Base-by-base conservation (phyloP, 1,139 yeast genomes). In the Scheffersomyces illinoinensis region DNA sequence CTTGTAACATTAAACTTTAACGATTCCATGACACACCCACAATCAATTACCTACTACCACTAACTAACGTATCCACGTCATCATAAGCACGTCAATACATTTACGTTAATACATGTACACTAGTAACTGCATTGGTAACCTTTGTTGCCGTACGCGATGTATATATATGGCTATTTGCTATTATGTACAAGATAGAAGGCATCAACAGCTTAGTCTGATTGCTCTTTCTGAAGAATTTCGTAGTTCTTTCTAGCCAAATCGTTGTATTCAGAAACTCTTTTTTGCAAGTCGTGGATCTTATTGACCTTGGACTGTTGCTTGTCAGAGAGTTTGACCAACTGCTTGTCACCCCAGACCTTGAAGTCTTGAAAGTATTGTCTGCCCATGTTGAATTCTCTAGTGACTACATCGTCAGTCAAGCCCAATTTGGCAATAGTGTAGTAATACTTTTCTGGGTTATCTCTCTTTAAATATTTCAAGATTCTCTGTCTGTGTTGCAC, bases 401-500 rank as follows among this genome's bases (percentile, higher is more conserved):
- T 85, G 39, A 93, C 87, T 26, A 89, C 89, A 61, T 85, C 89
- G 73, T 95, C 98, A 46, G 91, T 87, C 62, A 95, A 82, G 1
- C 98, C 98, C 59, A 95, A 81, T 75, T 92, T 92, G 68, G 90
- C 91, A 63, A 93, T 87, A 56, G 97, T 83, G 87, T 92, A 89
- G 74, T 85, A 92, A 76, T 95, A 95, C 67, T 88, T 84, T 72
- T 91, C 85, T 17, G 98, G 93, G 64, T 91, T 80, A 66, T 86
- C 89, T 67, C 83, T 84, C 72, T 92, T 92, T 75, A 95, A 83
- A 72, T 93, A 95, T 73, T 88, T 88, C 69, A 95, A 82, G 52
- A 90, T 84, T 65, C 85, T 85, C 75, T 93, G 98, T 77, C 99
- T 89, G 66, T 89, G 87, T 73, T 93, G 98, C 19, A 93, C 97